phyloP scores from a whole-genome alignment of 2,329 filamentous ascomycete species.

The Gnomoniopsis sp. region DNA sequence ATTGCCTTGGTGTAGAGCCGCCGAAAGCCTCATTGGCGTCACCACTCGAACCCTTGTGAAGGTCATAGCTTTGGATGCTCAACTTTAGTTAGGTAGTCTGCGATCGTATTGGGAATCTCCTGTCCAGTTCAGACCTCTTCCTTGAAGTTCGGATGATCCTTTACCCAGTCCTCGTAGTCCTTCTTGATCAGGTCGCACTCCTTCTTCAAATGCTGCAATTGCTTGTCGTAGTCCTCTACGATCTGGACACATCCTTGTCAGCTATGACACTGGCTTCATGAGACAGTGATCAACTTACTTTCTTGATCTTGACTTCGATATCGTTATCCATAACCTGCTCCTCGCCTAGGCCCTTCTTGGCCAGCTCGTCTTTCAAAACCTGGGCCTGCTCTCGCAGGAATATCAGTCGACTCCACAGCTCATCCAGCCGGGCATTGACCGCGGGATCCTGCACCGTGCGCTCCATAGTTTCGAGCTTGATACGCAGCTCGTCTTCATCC shows the following conservation, averaged over 20 bases:
- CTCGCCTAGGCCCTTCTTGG: slow-evolving; percentile 58
- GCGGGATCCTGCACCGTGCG: slow-evolving; percentile 70
- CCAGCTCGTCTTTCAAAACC: slow-evolving; percentile 70
- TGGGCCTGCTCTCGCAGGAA: slow-evolving; percentile 70
- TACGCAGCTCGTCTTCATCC: slow-evolving; percentile 74
- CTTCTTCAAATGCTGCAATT: slow-evolving; percentile 71
- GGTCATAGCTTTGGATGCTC: background rate
- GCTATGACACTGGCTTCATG: background rate
- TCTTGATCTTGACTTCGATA: slow-evolving; percentile 68
- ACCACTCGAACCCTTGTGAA: no score
- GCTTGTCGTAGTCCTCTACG: slow-evolving; percentile 76
- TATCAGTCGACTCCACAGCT: slow-evolving; percentile 81
- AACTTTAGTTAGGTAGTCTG: background rate
- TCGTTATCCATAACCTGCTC: slow-evolving; percentile 64
- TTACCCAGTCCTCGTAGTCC: slow-evolving; percentile 55
- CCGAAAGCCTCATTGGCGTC: background rate
- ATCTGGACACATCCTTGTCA: slow-evolving; percentile 48
- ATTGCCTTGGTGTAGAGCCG: background rate
- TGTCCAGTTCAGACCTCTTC: background rate
- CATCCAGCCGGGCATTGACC: slow-evolving; percentile 72
- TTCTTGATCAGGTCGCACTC: slow-evolving; percentile 63
- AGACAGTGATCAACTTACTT: slow-evolving; percentile 46
- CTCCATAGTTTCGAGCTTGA: slow-evolving; percentile 67
- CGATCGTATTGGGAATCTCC: background rate
- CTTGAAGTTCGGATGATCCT: slow-evolving; percentile 33